Evolutionary conservation across 2,329 filamentous ascomycete genomes (phyloP).

Genomic region (Calycina marina): DNA sequence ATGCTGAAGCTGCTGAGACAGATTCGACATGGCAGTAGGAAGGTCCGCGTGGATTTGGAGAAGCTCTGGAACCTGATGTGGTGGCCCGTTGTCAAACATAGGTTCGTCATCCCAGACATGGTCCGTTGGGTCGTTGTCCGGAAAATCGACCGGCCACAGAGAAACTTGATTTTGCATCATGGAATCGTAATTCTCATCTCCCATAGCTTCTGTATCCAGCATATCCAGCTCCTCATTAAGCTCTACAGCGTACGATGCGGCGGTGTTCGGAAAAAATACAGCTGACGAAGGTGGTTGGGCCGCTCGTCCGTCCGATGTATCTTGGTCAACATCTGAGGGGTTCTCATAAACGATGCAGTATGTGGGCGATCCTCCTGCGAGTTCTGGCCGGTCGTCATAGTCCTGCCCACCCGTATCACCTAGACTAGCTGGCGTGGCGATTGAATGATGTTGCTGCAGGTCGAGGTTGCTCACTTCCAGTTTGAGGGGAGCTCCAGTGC

Average conservation of each 20-base stretch:
- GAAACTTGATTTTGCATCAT: constrained; percentile 1
- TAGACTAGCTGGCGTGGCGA: constrained; percentile 4
- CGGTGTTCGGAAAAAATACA: constrained; percentile 15
- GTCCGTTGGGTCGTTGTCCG: no score
- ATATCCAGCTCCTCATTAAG: constrained; percentile 15
- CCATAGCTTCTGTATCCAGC: constrained; percentile 16
- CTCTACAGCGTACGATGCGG: constrained; percentile 10
- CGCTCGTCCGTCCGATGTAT: background rate
- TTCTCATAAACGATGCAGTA: constrained; percentile 2
- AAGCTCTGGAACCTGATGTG: background rate
- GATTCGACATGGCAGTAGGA: constrained; percentile 16
- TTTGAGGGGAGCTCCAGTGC: no score
- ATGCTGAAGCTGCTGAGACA: constrained; percentile 20
- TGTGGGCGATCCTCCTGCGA: constrained; percentile 7
- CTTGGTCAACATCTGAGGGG: background rate
- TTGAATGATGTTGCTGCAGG: background rate
- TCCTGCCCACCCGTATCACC: constrained; percentile 8
- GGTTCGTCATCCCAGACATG: background rate
- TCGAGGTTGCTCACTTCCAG: no score
- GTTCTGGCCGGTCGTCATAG: constrained; percentile 6
- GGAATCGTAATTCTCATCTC: constrained; percentile 9
- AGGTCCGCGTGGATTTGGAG: constrained; percentile 7
- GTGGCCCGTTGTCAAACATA: background rate
- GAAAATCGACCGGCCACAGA: no score
- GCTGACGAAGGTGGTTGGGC: constrained; percentile 5